Evolutionary conservation across 495 filamentous ascomycete species (phyloP), one percentile per base, ranked within the genome.

Genomic region (Lineolata rhizophorae): DNA sequence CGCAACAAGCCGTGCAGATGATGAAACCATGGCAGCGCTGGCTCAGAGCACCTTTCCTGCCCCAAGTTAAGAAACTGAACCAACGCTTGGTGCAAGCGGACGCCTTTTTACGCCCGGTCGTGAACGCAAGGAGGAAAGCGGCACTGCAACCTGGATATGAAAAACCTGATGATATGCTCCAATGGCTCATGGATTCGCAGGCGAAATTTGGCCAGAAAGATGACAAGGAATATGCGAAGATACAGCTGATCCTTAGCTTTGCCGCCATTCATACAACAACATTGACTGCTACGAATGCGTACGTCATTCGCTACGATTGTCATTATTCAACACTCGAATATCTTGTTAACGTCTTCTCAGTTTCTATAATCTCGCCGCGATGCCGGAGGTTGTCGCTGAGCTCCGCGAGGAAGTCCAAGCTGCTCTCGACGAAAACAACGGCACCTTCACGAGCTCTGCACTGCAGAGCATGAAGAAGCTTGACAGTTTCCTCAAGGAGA

Each of bases 401-500:
- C 14, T 36, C 17, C 27, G 34, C 8, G 15, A 36, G 11, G 34
- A 36, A 18, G 18, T 31, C 5, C 11, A 16, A 33, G 18, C 8
- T 5, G 34, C 12, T 9, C 27, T 36, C 8, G 16, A 15, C 9
- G 14, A 30, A 14, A 31, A 10, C 9, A 20, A 30, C n/a, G 27
- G 27, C 17, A 16, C 6, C 15, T 36, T 15, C 16, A 30, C 18
- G 24, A 30, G 17, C 12, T 20, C 17, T 1, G n/a, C 17, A 10
- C 14, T 36, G 5, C 11, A 34, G 13, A 19, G 12, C 9, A 25
- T 19, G 3, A 31, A 27, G 15, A 14, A 17, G 18, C 6, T 30
- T 8, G 34, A 36, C 18, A 36, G 34, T 18, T 17, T 32, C 18
- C 16, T 36, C 13, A 36, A 36, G 14, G 34, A 36, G 18, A 14